Base-by-base conservation (phyloP, 257 asterid genomes). In the Lycium barbarum region DNA sequence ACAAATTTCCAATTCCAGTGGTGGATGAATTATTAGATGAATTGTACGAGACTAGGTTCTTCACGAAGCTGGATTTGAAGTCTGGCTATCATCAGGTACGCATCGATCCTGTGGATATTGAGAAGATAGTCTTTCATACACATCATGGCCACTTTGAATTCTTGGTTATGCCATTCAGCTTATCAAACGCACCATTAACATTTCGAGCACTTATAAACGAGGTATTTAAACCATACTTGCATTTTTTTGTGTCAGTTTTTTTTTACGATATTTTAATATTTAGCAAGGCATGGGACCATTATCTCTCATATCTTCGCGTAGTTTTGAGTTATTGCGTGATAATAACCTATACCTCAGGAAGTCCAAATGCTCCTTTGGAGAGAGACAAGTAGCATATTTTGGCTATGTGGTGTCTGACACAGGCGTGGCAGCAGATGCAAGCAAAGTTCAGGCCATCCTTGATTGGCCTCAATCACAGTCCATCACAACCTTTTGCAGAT, bases 401-500 rank as follows among this genome's bases (percentile, higher is more conserved):
- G 85, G 85, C 0, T 89, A 86, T 17, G 22, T 84, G 0, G 17
- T 89, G 0, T 22, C 45, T 0, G 14, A 1, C 0, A 36, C 53
- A 10, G 79, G 87, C 0, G 87, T 85, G 2, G 2, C 17, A 9
- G 58, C 61, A 2, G 87, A 89, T n/a, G 71, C 35, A 6, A 0
- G 3, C 1, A 89, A 89, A 35, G 6, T 88, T 1, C 18, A 22
- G 0, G 43, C 83, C 0, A 18, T 87, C 4, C 0, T 5, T 0
- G 20, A 10, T 0, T 89, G 88, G 86, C 84, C 87, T 0, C 4
- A 1, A 9, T 86, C 90, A 14, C 15, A 35, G 0, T 51, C 51
- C 0, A 2, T 82, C 1, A 53, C 33, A 0, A 81, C 18, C 0
- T 20, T 88, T 4, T 14, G 85, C 0, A 91, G 88, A 0, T 84